Evolutionary conservation across 2,329 filamentous ascomycete genomes (phyloP).

Genomic region (Cercospora canescens): DNA sequence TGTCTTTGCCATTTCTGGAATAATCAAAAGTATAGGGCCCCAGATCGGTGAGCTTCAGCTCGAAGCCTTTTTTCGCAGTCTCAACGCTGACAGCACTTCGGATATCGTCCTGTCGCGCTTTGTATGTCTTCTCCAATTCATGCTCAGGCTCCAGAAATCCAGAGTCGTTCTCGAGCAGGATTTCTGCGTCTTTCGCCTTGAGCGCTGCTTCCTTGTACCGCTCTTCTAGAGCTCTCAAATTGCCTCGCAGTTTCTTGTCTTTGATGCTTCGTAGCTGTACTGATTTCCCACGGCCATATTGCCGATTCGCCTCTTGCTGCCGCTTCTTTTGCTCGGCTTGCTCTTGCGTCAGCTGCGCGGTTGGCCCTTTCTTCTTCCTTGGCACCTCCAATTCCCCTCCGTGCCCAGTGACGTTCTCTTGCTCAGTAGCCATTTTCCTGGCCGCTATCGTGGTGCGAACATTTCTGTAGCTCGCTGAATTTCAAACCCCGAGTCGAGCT

Average conservation of each 20-base stretch:
- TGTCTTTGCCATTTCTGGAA: conserved; percentile 80
- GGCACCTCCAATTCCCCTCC: conserved; percentile 13
- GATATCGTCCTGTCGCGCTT: conserved; percentile 87
- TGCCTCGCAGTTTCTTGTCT: conserved; percentile 87
- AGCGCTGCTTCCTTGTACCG: conserved; percentile 81
- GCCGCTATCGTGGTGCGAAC: not conserved
- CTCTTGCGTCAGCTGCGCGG: conserved; percentile 34
- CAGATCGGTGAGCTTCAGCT: conserved; percentile 76
- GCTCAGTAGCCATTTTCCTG: conserved; percentile 6
- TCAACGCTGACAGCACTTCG: conserved; percentile 71
- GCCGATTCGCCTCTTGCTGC: conserved; percentile 36
- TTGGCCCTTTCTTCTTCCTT: conserved; percentile 28
- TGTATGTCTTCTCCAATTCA: conserved; percentile 89
- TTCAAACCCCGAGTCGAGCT: not conserved
- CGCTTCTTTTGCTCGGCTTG: conserved; percentile 36
- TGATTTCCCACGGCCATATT: conserved; percentile 82
- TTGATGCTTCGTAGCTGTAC: conserved; percentile 72
- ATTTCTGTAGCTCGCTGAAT: not conserved
- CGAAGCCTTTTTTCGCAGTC: conserved; percentile 90
- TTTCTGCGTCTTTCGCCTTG: conserved; percentile 92
- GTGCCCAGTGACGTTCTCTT: not conserved
- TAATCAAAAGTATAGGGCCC: conserved; percentile 91
- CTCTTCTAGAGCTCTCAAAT: conserved; percentile 73
- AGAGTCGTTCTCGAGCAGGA: conserved; percentile 80
- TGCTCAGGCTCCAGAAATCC: conserved; percentile 88